These are phyloP conservation scores for Syncephalastrum sp. DNA, from an alignment of 371 early-diverging fungal genomes.

Conservation along the genomic window DNA sequence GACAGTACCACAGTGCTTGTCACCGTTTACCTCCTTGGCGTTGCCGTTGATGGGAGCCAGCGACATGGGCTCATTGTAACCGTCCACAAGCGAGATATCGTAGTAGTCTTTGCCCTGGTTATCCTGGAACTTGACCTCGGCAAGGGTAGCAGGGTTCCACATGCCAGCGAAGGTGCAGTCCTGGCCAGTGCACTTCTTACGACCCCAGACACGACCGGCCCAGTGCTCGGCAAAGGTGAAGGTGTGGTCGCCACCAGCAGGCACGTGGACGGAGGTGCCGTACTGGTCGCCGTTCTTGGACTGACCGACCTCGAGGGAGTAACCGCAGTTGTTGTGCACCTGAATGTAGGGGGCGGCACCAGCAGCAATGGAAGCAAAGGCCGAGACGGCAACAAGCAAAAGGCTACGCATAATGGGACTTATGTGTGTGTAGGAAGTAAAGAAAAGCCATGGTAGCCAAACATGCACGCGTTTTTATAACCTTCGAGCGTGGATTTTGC, in stretches of 20 bases:
- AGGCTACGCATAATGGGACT: too few species aligned
- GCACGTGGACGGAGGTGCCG: slow-evolving; percentile 11
- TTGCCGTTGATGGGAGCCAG: slow-evolving; percentile 26
- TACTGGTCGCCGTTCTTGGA: slow-evolving; percentile 15
- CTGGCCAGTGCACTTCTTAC: slow-evolving; percentile 28
- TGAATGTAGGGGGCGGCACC: slow-evolving; percentile 4
- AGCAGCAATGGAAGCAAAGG: too few species aligned
- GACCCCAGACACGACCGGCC: slow-evolving; percentile 46
- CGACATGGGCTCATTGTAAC: slow-evolving; percentile 32
- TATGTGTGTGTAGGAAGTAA: too few species aligned
- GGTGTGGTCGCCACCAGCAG: slow-evolving; percentile 12
- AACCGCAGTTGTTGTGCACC: slow-evolving; percentile 17
- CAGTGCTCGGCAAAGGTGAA: slow-evolving; percentile 20
- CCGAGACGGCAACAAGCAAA: too few species aligned
- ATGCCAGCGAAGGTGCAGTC: slow-evolving; percentile 30
- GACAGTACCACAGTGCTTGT: slow-evolving; percentile 33
- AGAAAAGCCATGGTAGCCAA: too few species aligned
- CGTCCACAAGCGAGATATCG: slow-evolving; percentile 38
- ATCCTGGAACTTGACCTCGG: slow-evolving; percentile 30
- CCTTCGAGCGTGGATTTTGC: too few species aligned
- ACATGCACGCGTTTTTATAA: too few species aligned
- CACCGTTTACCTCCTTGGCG: slow-evolving; percentile 7
- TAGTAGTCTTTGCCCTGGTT: slow-evolving; percentile 26
- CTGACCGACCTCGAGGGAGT: slow-evolving; percentile 14
- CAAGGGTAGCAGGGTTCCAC: slow-evolving; percentile 30